phyloP scores from a whole-genome alignment of 306 rosid species.

The Canavalia gladiata region DNA sequence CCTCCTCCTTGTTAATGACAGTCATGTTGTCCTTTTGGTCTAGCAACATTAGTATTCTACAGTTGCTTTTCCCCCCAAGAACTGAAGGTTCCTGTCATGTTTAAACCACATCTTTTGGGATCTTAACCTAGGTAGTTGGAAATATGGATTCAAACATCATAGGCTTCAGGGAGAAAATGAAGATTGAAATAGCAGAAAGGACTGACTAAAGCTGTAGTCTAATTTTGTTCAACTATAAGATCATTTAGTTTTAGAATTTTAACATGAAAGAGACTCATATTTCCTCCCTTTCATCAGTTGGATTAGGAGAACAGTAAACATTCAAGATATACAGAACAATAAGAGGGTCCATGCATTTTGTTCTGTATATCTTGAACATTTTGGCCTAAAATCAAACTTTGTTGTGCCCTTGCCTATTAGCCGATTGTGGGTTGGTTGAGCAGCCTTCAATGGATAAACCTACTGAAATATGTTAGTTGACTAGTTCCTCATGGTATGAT shows the following conservation, averaged over 20 bases:
- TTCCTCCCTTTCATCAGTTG: conserved; percentile 13
- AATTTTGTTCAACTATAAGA: not conserved
- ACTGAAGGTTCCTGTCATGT: not conserved
- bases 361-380: no score
- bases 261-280: not conserved
- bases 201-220: not conserved
- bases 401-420: not conserved
- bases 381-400: not conserved
- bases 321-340: not conserved
- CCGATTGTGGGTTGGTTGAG: not conserved
- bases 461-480: not conserved
- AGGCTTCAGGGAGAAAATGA: conserved; percentile 20
- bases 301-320: not conserved
- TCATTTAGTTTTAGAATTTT: conserved; percentile 8
- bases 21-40: conserved; percentile 18
- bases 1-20: no score
- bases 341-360: conserved; percentile 28
- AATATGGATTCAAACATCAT: not conserved
- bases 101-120: not conserved
- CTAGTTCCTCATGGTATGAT: conserved; percentile 13
- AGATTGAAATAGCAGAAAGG: not conserved
- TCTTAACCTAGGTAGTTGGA: conserved; percentile 3
- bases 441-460: not conserved
- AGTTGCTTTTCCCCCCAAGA: conserved; percentile 1
- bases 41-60: not conserved